Percentiles rank a stretch among this genome's conserved stretches.
These are phyloP conservation scores for Chrysoporthe puriensis DNA, from an alignment of 2,329 filamentous ascomycete species.

Conservation along the genomic window DNA sequence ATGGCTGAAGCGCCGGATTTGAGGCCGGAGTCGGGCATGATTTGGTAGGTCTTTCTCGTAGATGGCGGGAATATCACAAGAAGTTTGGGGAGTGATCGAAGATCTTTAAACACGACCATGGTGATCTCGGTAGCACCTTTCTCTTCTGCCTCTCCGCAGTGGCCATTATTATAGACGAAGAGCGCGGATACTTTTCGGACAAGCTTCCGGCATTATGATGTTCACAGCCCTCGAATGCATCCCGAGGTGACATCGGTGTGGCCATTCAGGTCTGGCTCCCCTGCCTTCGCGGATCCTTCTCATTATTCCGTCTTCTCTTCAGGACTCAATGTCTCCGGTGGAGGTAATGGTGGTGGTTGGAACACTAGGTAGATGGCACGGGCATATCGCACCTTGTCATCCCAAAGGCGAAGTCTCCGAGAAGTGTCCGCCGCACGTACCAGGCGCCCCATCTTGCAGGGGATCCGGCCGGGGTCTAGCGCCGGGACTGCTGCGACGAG, in stretches of 20 bases:
- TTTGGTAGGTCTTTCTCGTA: background rate
- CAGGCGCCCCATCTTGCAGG: background rate
- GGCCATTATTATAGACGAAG: background rate
- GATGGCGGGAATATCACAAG: background rate
- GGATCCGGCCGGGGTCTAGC: too few species aligned
- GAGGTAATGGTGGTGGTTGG: too few species aligned
- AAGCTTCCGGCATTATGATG: background rate
- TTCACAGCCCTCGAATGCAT: background rate
- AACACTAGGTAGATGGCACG: too few species aligned
- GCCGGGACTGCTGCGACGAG: background rate
- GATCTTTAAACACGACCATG: background rate
- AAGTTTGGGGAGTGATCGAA: background rate
- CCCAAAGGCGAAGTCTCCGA: constrained; percentile 9
- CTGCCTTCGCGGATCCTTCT: background rate
- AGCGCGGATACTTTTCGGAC: background rate
- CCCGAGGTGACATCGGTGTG: background rate
- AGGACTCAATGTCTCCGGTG: background rate
- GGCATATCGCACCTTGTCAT: background rate
- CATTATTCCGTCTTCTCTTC: background rate
- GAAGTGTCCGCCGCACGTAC: background rate
- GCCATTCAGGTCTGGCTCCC: background rate
- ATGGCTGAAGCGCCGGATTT: constrained; percentile 14
- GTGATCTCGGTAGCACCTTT: background rate
- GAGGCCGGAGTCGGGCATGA: background rate
- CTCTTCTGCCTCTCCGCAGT: background rate